Conservation (phyloP, 257 asterid genomes). For the Scutellaria galericulata region DNA sequence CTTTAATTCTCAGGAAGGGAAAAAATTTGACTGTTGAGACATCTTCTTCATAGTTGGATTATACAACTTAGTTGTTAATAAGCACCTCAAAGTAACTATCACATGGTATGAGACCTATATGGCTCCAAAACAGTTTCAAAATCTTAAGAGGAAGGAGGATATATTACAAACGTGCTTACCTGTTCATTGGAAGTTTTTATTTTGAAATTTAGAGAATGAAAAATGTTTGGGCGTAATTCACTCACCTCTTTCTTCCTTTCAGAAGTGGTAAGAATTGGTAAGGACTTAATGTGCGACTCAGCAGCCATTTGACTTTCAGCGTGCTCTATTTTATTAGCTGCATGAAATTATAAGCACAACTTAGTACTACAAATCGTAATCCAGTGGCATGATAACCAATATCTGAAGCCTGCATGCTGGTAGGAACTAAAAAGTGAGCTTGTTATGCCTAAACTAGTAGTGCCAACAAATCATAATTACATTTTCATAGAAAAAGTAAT, state of each 20-base stretch:
- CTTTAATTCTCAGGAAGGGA: too few species aligned
- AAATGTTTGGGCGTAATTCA: conserved; percentile 15
- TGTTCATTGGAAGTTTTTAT: not conserved
- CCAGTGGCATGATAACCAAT: too few species aligned
- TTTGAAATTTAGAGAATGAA: not conserved
- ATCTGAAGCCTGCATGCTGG: not conserved
- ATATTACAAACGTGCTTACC: not conserved
- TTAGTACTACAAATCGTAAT: too few species aligned
- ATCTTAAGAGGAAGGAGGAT: not conserved
- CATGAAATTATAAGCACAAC: conserved; percentile 18
- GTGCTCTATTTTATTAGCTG: conserved; percentile 97
- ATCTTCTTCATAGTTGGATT: not conserved
- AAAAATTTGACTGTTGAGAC: too few species aligned
- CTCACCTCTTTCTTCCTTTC: conserved; percentile 90
- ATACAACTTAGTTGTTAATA: not conserved
- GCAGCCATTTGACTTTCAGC: conserved; percentile 89
- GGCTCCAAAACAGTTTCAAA: conserved; percentile 3
- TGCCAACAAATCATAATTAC: conserved; percentile 13
- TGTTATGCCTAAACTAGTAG: conserved; percentile 21
- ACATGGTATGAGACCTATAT: not conserved
- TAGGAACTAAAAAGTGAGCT: conserved; percentile 16
- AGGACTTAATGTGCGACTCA: conserved; percentile 73
- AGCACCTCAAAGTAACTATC: not conserved
- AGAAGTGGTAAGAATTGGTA: conserved; percentile 52
- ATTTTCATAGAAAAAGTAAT: conserved; percentile 19